Conservation (phyloP, 2,329 filamentous ascomycete genomes). For the Penicillium olsonii region DNA sequence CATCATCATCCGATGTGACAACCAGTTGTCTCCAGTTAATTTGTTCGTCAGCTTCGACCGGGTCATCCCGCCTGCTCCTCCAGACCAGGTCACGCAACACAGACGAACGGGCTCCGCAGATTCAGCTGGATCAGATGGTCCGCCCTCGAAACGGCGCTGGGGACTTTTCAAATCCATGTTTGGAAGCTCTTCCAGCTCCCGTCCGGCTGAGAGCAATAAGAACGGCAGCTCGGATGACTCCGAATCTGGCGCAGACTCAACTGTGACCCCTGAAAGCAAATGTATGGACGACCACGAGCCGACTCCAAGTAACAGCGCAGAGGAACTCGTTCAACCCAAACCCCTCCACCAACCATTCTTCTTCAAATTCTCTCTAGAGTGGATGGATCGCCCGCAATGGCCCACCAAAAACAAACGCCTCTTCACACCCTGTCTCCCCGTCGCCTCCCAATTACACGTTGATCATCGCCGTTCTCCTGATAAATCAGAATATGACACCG, state of each 20-base stretch:
- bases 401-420: slow-evolving; percentile 55
- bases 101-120: slow-evolving; percentile 39
- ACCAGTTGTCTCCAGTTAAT: slow-evolving; percentile 52
- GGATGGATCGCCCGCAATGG: slow-evolving; percentile 56
- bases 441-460: slow-evolving; percentile 56
- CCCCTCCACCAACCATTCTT: slow-evolving; percentile 57
- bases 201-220: slow-evolving; percentile 46
- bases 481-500: slow-evolving; percentile 27
- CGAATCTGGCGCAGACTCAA: slow-evolving; percentile 32
- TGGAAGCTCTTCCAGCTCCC: slow-evolving; percentile 46
- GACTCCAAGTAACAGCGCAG: slow-evolving; percentile 20
- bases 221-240: slow-evolving; percentile 40
- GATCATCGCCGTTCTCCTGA: slow-evolving; percentile 40
- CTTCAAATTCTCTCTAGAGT: slow-evolving; percentile 71
- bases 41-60: slow-evolving; percentile 66
- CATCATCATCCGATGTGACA: slow-evolving; percentile 84
- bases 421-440: slow-evolving; percentile 58
- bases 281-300: slow-evolving; percentile 31
- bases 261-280: slow-evolving; percentile 24
- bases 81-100: slow-evolving; percentile 34
- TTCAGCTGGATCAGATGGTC: slow-evolving; percentile 24
- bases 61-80: slow-evolving; percentile 47
- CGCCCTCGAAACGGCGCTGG: slow-evolving; percentile 49
- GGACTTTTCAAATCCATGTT: slow-evolving; percentile 54
- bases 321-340: slow-evolving; percentile 35